Evolutionary conservation across 129 eudicot species (phyloP).

Genomic region (Chrysanthemum makinoi): DNA sequence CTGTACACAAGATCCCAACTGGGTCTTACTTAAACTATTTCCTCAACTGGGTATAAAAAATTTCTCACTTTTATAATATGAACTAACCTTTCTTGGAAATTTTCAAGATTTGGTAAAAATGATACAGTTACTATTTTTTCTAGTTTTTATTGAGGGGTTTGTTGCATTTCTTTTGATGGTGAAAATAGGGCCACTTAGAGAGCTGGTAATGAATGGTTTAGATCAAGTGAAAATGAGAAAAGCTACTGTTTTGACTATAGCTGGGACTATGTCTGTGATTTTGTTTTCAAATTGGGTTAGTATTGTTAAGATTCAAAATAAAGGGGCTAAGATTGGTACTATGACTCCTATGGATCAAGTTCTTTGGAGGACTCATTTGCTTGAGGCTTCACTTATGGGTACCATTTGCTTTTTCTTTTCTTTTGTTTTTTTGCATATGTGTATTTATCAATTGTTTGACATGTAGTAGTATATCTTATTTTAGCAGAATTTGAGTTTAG

Average conservation of each 20-base stretch:
- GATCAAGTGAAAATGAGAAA: slow-evolving; percentile 96
- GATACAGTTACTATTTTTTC: slow-evolving; percentile 80
- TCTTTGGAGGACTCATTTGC: slow-evolving; percentile 96
- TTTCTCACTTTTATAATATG: neutral
- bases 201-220: slow-evolving; percentile 78
- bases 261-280: slow-evolving; percentile 82
- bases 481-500: too few species aligned
- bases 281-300: slow-evolving; percentile 67
- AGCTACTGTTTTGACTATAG: slow-evolving; percentile 84
- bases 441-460: neutral
- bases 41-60: slow-evolving; percentile 22
- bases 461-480: too few species aligned
- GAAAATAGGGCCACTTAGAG: slow-evolving; percentile 93
- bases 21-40: slow-evolving; percentile 19
- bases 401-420: slow-evolving; percentile 2
- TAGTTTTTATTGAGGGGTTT: slow-evolving; percentile 66
- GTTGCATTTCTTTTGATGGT: slow-evolving; percentile 86
- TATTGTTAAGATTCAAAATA: slow-evolving; percentile 92
- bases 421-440: slow-evolving; percentile 2
- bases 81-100: slow-evolving; percentile 16
- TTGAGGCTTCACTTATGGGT: slow-evolving; percentile 98
- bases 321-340: slow-evolving; percentile 92
- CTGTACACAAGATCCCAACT: neutral
- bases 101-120: slow-evolving; percentile 35
- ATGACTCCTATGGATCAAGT: slow-evolving; percentile 99